phyloP scores from a whole-genome alignment of 2,329 filamentous ascomycete genomes.

The Nannizzia gypsea region DNA sequence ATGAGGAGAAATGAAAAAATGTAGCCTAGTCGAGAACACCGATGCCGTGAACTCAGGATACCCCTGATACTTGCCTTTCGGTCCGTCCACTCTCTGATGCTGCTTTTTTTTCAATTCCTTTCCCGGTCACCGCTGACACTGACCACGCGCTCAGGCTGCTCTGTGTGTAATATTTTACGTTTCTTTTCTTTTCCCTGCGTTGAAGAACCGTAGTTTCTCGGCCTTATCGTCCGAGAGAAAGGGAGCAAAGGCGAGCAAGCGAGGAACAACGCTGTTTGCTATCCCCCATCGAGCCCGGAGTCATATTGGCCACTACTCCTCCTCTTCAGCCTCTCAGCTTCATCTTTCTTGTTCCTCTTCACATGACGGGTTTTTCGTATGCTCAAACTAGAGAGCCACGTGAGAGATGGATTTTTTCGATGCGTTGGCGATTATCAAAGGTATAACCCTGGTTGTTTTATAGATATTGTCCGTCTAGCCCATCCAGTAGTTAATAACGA shows the following conservation, averaged over 20 bases:
- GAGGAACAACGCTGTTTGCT: neutral
- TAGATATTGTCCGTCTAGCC: neutral
- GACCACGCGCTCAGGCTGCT: neutral
- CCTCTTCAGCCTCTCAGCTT: neutral
- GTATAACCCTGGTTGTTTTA: neutral
- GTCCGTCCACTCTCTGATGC: neutral
- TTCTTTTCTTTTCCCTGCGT: neutral
- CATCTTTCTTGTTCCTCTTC: neutral
- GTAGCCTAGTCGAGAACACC: neutral
- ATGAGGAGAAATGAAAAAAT: neutral
- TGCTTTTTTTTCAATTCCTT: neutral
- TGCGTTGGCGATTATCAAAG: neutral
- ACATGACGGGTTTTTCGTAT: neutral
- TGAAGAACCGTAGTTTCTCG: neutral
- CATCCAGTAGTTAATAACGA: neutral
- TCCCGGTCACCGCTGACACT: neutral
- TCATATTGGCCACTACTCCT: neutral
- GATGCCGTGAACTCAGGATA: neutral
- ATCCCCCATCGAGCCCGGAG: neutral
- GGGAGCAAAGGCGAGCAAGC: neutral
- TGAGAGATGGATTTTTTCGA: neutral
- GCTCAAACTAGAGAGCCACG: neutral
- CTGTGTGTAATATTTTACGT: neutral
- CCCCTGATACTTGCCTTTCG: neutral
- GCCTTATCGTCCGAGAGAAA: slow-evolving; percentile 2